A percentile compares a stretch with the other conserved stretches of the same genome.
phyloP scores from a whole-genome alignment of 192 early-diverging fungal genomes.

The Coemansia interrupta region DNA sequence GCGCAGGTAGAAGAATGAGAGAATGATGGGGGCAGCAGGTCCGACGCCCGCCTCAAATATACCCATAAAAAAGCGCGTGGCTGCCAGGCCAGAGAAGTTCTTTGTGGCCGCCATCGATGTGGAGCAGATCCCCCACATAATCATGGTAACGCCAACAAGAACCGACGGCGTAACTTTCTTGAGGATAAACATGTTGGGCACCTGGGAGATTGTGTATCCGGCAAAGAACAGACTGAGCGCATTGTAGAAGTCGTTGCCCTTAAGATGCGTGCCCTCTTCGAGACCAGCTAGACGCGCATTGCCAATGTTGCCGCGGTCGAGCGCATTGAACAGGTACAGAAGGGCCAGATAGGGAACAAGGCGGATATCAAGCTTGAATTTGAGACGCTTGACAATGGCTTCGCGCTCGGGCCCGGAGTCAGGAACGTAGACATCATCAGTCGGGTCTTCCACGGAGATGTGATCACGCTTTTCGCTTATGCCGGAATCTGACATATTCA shows the following conservation, averaged over 20 bases:
- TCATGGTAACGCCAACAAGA: slow-evolving; percentile 63
- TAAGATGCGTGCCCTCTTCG: slow-evolving; percentile 48
- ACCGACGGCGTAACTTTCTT: slow-evolving; percentile 58
- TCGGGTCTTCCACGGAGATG: no score
- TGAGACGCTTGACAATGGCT: slow-evolving; percentile 42
- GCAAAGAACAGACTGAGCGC: slow-evolving; percentile 54
- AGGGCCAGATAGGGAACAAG: slow-evolving; percentile 61
- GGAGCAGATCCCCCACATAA: slow-evolving; percentile 69
- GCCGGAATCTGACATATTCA: no score
- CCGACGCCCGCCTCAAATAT: slow-evolving; percentile 66
- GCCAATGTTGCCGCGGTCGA: slow-evolving; percentile 73
- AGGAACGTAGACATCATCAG: slow-evolving; percentile 15
- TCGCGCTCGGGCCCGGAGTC: slow-evolving; percentile 44
- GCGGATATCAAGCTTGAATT: slow-evolving; percentile 57
- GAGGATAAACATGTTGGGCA: slow-evolving; percentile 74
- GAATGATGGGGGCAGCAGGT: slow-evolving; percentile 65
- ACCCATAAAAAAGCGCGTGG: slow-evolving; percentile 55
- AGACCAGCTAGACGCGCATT: slow-evolving; percentile 60
- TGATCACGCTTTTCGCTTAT: no score
- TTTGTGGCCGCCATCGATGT: slow-evolving; percentile 59
- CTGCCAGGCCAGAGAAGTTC: slow-evolving; percentile 23
- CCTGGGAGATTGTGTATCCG: slow-evolving; percentile 69
- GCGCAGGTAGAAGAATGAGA: slow-evolving; percentile 70
- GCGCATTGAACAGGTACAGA: slow-evolving; percentile 65
- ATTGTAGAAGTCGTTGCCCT: slow-evolving; percentile 50